A percentile compares a stretch with the other conserved stretches of the same genome.
Evolutionary conservation across 768 basidiomycete genomes (phyloP).

Genomic region (Wakefieldia striispora): DNA sequence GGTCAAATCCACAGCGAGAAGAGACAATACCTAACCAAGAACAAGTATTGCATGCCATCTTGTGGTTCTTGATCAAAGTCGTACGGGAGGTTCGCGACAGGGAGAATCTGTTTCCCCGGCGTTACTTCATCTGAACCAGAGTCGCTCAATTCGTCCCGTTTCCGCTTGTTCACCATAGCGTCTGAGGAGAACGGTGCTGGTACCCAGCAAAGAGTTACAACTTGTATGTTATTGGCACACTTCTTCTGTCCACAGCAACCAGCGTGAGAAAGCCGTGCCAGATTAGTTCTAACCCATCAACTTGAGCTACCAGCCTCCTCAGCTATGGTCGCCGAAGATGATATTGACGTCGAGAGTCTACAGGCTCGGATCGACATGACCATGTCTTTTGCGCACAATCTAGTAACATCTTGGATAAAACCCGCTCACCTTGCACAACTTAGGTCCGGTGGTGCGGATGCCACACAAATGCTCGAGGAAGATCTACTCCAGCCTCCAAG

Average conservation of each 20-base stretch:
- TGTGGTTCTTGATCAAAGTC: slow-evolving; percentile 62
- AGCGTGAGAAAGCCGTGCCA: slow-evolving; percentile 21
- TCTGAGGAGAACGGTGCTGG: not conserved
- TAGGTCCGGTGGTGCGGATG: slow-evolving; percentile 28
- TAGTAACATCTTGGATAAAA: slow-evolving; percentile 77
- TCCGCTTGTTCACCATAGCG: slow-evolving; percentile 48
- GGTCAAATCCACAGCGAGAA: not conserved
- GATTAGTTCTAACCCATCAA: too few species aligned
- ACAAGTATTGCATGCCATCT: slow-evolving; percentile 79
- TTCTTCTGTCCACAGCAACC: not conserved
- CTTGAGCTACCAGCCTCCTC: too few species aligned
- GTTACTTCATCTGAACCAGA: slow-evolving; percentile 60
- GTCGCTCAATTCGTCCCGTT: slow-evolving; percentile 47
- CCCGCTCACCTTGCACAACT: slow-evolving; percentile 43
- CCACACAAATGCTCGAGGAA: slow-evolving; percentile 60
- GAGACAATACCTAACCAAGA: slow-evolving; percentile 65
- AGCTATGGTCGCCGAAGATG: slow-evolving; percentile 42
- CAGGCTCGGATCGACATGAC: slow-evolving; percentile 84
- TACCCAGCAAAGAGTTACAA: not conserved
- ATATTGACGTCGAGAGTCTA: slow-evolving; percentile 62
- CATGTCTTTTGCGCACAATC: slow-evolving; percentile 70
- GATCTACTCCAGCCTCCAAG: slow-evolving; percentile 69
- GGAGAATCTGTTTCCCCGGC: slow-evolving; percentile 70
- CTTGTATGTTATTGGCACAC: too few species aligned
- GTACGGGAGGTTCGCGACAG: slow-evolving; percentile 75